Evolutionary conservation across 2,329 filamentous ascomycete species (phyloP).

Genomic region (Venturia oleaginea): DNA sequence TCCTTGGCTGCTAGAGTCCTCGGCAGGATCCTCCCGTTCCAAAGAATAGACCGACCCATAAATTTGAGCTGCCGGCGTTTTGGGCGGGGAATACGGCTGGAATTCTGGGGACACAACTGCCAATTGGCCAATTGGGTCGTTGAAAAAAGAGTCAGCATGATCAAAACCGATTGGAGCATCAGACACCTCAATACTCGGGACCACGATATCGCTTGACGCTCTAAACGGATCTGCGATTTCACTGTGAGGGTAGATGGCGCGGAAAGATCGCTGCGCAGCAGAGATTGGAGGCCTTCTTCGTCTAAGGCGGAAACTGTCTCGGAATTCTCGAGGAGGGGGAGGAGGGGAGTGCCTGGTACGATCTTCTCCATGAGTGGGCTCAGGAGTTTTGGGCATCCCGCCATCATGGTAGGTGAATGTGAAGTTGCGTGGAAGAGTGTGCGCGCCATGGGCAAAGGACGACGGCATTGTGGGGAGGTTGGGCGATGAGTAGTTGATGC

Average conservation of each 20-base stretch:
- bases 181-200: slow-evolving; percentile 43
- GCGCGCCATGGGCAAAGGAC: slow-evolving; percentile 5
- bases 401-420: slow-evolving; percentile 40
- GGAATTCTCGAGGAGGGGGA: background rate
- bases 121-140: background rate
- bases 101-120: background rate
- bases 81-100: slow-evolving; percentile 34
- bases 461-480: background rate
- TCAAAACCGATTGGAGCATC: slow-evolving; percentile 21
- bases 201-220: slow-evolving; percentile 23
- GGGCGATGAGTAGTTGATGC: background rate
- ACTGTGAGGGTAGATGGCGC: slow-evolving; percentile 1
- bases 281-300: slow-evolving; percentile 1
- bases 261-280: slow-evolving; percentile 8
- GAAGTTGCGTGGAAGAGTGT: slow-evolving; percentile 40
- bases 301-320: slow-evolving; percentile 7
- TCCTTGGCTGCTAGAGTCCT: slow-evolving; percentile 22
- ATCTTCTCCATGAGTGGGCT: slow-evolving; percentile 26
- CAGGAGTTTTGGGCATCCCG: slow-evolving; percentile 37
- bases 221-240: background rate
- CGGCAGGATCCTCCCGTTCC: slow-evolving; percentile 6
- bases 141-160: background rate
- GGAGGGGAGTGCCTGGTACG: slow-evolving; percentile 16
- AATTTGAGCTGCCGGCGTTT: slow-evolving; percentile 38
- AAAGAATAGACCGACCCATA: slow-evolving; percentile 5